These are phyloP conservation scores for Mollisia scopiformis DNA, from an alignment of 2,329 filamentous ascomycete genomes.

Conservation along the genomic window DNA sequence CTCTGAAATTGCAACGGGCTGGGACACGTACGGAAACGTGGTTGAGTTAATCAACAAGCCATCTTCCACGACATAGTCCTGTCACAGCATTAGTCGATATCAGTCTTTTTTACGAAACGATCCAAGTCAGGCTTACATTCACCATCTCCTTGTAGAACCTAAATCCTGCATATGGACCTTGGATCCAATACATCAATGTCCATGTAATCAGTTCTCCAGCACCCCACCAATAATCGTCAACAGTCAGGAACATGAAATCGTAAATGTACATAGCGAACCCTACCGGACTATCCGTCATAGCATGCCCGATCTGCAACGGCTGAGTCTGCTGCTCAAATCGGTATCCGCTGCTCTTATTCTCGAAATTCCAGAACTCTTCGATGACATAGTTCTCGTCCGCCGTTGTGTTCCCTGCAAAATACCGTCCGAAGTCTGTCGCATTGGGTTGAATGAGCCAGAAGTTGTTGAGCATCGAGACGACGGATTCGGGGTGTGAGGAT, in stretches of 20 bases:
- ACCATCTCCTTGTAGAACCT: slow-evolving; percentile 24
- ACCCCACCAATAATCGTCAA: slow-evolving; percentile 11
- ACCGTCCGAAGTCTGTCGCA: not conserved
- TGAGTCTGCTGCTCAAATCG: not conserved
- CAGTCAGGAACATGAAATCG: not conserved
- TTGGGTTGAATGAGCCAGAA: not conserved
- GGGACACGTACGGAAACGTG: slow-evolving; percentile 3
- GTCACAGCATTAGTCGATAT: not conserved
- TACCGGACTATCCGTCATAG: not conserved
- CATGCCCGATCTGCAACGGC: not conserved
- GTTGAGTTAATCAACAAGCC: not conserved
- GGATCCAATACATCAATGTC: slow-evolving; percentile 29
- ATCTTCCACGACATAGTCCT: not conserved
- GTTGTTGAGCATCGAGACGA: not conserved
- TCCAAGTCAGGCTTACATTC: not conserved
- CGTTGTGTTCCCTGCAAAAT: not conserved
- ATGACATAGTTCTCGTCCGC: not conserved
- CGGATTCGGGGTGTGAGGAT: not conserved
- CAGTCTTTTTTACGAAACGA: too few species aligned
- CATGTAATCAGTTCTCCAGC: slow-evolving; percentile 28
- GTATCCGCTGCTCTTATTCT: not conserved
- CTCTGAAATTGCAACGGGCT: slow-evolving; percentile 9
- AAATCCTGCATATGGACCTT: slow-evolving; percentile 23
- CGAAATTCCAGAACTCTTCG: not conserved
- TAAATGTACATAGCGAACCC: not conserved